Conservation (phyloP, 441 rosid species). For the Erysimum cheiri region DNA sequence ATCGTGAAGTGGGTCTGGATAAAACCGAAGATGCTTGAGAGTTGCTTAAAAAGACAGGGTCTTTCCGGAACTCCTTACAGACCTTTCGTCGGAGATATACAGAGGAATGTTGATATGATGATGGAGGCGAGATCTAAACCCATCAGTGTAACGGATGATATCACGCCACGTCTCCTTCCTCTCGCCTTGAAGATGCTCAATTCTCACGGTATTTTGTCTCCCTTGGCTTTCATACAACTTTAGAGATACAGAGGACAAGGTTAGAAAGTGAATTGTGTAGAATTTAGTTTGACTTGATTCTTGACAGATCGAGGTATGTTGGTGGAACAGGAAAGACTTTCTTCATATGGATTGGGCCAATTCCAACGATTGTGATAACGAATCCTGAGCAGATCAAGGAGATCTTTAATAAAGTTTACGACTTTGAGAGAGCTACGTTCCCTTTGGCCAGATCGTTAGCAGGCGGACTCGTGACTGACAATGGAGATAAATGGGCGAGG, state of each 20-base stretch:
- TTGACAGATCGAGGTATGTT: conserved; percentile 1
- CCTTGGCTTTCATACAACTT: neutral
- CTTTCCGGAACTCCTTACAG: conserved; percentile 41
- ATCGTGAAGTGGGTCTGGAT: conserved; percentile 45
- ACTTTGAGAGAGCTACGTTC: conserved; percentile 42
- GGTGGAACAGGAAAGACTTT: conserved; percentile 50
- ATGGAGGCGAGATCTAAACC: conserved; percentile 40
- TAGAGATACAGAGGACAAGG: neutral
- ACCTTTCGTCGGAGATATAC: conserved; percentile 40
- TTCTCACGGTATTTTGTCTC: conserved; percentile 34
- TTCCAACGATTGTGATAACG: conserved; percentile 49
- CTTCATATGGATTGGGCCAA: conserved; percentile 53
- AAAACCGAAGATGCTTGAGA: conserved; percentile 43
- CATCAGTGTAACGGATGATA: conserved; percentile 32
- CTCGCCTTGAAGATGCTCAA: conserved; percentile 27
- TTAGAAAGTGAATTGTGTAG: conserved; percentile 20
- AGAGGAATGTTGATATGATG: conserved; percentile 21
- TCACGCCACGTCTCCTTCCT: conserved; percentile 26
- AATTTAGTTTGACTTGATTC: conserved; percentile 11
- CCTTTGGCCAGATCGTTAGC: conserved; percentile 42
- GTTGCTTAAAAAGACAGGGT: conserved; percentile 33
- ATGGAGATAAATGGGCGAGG: conserved; percentile 60
- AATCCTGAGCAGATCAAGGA: conserved; percentile 54
- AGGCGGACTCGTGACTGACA: conserved; percentile 38
- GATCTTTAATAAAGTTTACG: conserved; percentile 45